A percentile compares a stretch with the other conserved stretches of the same genome.
These are phyloP conservation scores for Discostella stelligera DNA, from an alignment of 352 stramenopile species.

Conservation along the genomic window DNA sequence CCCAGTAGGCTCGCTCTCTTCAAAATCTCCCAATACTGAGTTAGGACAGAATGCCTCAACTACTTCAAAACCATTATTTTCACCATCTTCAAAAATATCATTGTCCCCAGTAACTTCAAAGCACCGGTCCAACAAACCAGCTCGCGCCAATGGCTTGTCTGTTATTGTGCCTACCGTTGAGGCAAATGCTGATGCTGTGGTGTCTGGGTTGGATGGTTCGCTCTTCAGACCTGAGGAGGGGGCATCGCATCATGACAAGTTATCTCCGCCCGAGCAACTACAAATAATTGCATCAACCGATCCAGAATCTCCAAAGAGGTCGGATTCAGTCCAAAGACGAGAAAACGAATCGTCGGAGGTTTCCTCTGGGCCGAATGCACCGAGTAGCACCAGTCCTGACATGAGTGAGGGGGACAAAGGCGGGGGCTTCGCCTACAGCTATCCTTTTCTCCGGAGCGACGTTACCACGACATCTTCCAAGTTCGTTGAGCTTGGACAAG, in stretches of 20 bases:
- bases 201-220: not conserved
- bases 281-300: constrained; percentile 11
- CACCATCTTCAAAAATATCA: constrained; percentile 10
- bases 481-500: constrained; percentile 37
- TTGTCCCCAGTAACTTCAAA: constrained; percentile 1
- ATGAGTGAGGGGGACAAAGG: constrained; percentile 45
- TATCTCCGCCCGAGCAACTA: not conserved
- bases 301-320: not conserved
- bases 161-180: not conserved
- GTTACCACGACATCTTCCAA: constrained; percentile 43
- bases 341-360: constrained; percentile 4
- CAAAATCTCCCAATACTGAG: not conserved
- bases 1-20: not conserved
- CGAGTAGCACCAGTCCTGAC: constrained; percentile 30
- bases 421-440: constrained; percentile 35
- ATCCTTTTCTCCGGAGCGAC: not conserved
- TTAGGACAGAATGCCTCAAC: not conserved
- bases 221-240: not conserved
- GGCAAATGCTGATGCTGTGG: not conserved
- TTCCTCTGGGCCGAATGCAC: constrained; percentile 5
- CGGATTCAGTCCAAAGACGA: not conserved
- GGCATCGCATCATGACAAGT: not conserved
- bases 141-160: not conserved
- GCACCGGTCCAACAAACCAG: not conserved
- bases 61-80: not conserved